phyloP scores from a whole-genome alignment of 371 early-diverging fungal species.

The Mortierella sp. region DNA sequence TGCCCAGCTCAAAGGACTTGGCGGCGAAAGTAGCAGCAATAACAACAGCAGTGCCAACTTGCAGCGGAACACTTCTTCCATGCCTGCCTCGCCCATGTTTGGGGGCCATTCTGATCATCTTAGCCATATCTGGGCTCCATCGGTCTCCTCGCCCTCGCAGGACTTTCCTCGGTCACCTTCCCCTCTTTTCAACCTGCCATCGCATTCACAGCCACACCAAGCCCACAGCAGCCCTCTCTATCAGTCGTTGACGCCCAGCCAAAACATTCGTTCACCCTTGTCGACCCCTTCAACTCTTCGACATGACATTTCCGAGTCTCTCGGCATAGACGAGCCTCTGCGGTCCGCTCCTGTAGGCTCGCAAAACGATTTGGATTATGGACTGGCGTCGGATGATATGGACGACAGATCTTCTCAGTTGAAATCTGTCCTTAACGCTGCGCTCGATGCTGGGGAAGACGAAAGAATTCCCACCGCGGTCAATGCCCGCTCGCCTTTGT shows the following conservation, averaged over 20 bases:
- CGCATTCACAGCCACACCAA: constrained; percentile 62
- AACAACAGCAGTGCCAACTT: not conserved
- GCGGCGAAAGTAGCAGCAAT: constrained; percentile 1
- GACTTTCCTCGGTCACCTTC: constrained; percentile 90
- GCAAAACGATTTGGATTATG: constrained; percentile 18
- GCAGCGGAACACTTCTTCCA: constrained; percentile 20
- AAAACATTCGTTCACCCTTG: constrained; percentile 27
- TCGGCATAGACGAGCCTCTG: constrained; percentile 31
- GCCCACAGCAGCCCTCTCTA: constrained; percentile 28
- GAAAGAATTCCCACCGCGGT: constrained; percentile 22
- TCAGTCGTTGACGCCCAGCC: constrained; percentile 20
- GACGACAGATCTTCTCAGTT: constrained; percentile 42
- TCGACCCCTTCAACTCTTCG: constrained; percentile 28
- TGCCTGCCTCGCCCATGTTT: constrained; percentile 35
- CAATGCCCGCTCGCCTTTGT: constrained; percentile 38
- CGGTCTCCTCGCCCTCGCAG: constrained; percentile 37
- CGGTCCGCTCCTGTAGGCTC: constrained; percentile 3
- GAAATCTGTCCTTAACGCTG: constrained; percentile 64
- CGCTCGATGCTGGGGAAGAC: constrained; percentile 61
- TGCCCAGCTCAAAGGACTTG: constrained; percentile 12
- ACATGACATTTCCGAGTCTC: constrained; percentile 36
- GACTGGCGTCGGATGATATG: constrained; percentile 15
- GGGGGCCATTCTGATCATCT: constrained; percentile 23
- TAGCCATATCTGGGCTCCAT: constrained; percentile 29
- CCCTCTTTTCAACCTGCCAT: constrained; percentile 73